A percentile compares a stretch with the other conserved stretches of the same genome.
phyloP scores from a whole-genome alignment of 805 yeast genomes.

The Monosporozyma aquatica region DNA sequence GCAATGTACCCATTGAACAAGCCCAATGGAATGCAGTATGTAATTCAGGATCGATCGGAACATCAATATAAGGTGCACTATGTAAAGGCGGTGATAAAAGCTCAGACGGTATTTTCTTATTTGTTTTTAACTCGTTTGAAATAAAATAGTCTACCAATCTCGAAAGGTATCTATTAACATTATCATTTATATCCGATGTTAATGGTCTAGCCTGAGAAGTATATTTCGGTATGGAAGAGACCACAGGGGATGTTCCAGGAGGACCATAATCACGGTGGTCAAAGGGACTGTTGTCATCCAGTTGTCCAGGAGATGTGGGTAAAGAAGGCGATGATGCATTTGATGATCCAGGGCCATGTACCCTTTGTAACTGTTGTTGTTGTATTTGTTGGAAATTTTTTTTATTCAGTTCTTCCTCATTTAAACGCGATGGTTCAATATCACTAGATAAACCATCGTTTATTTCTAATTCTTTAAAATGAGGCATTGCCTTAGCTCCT shows the following conservation, averaged over 20 bases:
- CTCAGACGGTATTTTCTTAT: slow-evolving; percentile 21
- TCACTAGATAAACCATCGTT: slow-evolving; percentile 33
- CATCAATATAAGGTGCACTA: slow-evolving; percentile 41
- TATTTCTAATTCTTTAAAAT: slow-evolving; percentile 27
- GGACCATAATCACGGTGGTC: slow-evolving; percentile 23
- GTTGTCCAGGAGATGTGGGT: slow-evolving; percentile 28
- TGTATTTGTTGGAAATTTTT: slow-evolving; percentile 3
- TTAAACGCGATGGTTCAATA: slow-evolving; percentile 21
- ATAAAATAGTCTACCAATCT: slow-evolving; percentile 28
- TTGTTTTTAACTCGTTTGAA: slow-evolving; percentile 25
- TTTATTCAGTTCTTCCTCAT: background rate
- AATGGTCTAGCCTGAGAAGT: slow-evolving; percentile 15
- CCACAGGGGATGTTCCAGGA: slow-evolving; percentile 28
- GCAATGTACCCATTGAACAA: slow-evolving; percentile 83
- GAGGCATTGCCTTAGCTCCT: slow-evolving; percentile 6
- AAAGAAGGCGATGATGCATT: slow-evolving; percentile 25
- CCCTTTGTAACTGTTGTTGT: slow-evolving; percentile 3
- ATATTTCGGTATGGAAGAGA: slow-evolving; percentile 26
- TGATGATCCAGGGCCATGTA: background rate
- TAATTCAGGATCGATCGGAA: slow-evolving; percentile 86
- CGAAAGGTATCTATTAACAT: slow-evolving; percentile 26
- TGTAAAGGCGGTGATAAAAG: slow-evolving; percentile 25
- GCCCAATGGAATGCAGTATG: slow-evolving; percentile 97
- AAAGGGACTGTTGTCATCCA: slow-evolving; percentile 26
- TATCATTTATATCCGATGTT: slow-evolving; percentile 27